These are phyloP conservation scores for Colletotrichum liaoningense DNA, from an alignment of 2,329 filamentous ascomycete species.

Conservation along the genomic window DNA sequence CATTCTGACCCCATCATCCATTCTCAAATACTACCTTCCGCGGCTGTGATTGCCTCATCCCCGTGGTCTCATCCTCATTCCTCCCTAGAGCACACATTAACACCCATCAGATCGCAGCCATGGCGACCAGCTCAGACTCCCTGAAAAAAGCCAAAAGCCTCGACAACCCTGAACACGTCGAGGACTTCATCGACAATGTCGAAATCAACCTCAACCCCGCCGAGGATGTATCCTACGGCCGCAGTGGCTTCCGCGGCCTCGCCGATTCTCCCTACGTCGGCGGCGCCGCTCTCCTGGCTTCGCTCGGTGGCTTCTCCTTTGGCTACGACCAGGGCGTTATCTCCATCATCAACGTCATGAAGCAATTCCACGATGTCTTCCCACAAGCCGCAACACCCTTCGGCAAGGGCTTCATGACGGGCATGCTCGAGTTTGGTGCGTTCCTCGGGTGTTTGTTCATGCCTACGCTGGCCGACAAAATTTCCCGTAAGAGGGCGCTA, in stretches of 20 bases:
- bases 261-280: slow-evolving; percentile 30
- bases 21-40: not conserved
- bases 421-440: slow-evolving; percentile 54
- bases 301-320: slow-evolving; percentile 46
- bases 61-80: not conserved
- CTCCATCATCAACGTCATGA: slow-evolving; percentile 57
- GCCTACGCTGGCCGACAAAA: slow-evolving; percentile 52
- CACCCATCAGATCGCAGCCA: not conserved
- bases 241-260: slow-evolving; percentile 25
- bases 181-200: slow-evolving; percentile 27
- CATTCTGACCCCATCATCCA: slow-evolving; percentile 8
- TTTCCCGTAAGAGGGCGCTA: slow-evolving; percentile 56
- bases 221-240: slow-evolving; percentile 33
- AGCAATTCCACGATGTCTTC: slow-evolving; percentile 54
- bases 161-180: slow-evolving; percentile 22
- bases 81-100: not conserved
- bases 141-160: slow-evolving; percentile 22
- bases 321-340: slow-evolving; percentile 52
- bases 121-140: slow-evolving; percentile 18
- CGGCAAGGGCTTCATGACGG: slow-evolving; percentile 48
- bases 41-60: not conserved
- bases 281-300: slow-evolving; percentile 51
- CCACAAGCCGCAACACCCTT: slow-evolving; percentile 43
- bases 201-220: slow-evolving; percentile 24
- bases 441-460: slow-evolving; percentile 50